phyloP scores from a whole-genome alignment of 2,329 filamentous ascomycete genomes.

The Fusarium sublunatum region DNA sequence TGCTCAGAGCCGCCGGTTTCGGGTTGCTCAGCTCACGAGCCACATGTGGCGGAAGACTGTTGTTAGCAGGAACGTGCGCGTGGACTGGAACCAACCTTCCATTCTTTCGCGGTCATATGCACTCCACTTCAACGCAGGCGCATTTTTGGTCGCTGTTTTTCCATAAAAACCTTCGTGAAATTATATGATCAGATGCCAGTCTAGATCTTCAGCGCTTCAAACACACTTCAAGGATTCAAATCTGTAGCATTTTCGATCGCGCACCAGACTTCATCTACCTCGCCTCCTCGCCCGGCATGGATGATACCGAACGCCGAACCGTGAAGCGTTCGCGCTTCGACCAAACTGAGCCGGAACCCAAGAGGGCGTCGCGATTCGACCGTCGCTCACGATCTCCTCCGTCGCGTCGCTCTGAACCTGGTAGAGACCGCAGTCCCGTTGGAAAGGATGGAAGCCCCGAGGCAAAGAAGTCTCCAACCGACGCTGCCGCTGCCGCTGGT shows the following conservation, averaged over 20 bases:
- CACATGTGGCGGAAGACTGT: slow-evolving; percentile 37
- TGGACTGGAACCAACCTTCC: slow-evolving; percentile 28
- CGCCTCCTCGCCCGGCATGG: slow-evolving; percentile 59
- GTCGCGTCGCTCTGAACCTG: slow-evolving; percentile 71
- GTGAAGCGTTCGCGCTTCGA: slow-evolving; percentile 94
- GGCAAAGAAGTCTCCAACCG: slow-evolving; percentile 63
- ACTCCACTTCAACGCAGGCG: slow-evolving; percentile 37
- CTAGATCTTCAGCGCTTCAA: background rate
- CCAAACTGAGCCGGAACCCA: slow-evolving; percentile 85
- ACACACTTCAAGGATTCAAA: background rate
- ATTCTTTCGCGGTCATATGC: slow-evolving; percentile 19
- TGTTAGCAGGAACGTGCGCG: slow-evolving; percentile 14
- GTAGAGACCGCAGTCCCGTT: slow-evolving; percentile 84
- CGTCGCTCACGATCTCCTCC: slow-evolving; percentile 88
- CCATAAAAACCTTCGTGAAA: slow-evolving; percentile 4
- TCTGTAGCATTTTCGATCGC: background rate
- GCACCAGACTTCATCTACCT: slow-evolving; percentile 2
- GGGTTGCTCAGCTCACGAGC: slow-evolving; percentile 15
- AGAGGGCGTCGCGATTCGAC: slow-evolving; percentile 84
- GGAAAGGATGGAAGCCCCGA: slow-evolving; percentile 58
- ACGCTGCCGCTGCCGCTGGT: slow-evolving; percentile 85
- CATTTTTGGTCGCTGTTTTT: slow-evolving; percentile 32
- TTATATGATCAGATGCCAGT: slow-evolving; percentile 9
- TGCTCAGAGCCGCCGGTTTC: slow-evolving; percentile 19
- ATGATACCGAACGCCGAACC: slow-evolving; percentile 77